Evolutionary conservation across 2,329 filamentous ascomycete species (phyloP), one percentile per base, ranked within the genome.

Genomic region (Lasiodiplodia sp.): DNA sequence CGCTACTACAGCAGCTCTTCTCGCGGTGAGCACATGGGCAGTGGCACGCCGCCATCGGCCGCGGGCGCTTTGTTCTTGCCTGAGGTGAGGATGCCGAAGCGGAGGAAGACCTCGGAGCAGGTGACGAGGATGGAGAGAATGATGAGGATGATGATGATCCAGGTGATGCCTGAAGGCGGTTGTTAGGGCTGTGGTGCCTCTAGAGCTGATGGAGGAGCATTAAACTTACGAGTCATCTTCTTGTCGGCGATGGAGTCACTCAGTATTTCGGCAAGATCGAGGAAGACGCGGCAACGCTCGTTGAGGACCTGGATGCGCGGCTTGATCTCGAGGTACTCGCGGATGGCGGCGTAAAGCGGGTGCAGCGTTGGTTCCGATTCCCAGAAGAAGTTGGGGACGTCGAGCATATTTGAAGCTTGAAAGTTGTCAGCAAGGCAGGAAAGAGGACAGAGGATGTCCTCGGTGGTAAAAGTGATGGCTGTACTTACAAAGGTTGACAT

Each of bases 341-440:
- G 92, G 63, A 98, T 93, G 69, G 94, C 96, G 69, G 89, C 90
- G 83, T 99, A 99, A 34, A 99, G 89, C 0, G 96, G 96, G 78
- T 97, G 93, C 0, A 99, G 86, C 0, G 93, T 97, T 21, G 96
- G 96, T 78, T 99, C 96, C 12, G 92, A 92, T 79, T 98, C 94
- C 96, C 96, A 99, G 86, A 98, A 97, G 86, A 97, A 97, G 78
- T 95, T 96, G 70, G 95, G 95, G 0, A 96, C 93, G 79, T 97
- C 94, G 69, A 97, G 91, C 78, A 97, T 95, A 77, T 98, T 98
- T 23, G 92, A 97, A 69, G 94, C 93, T 96, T 73, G n/a, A 7
- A 18, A 53, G 47, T 47, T 52, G 57, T 71, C 25, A 18, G 11
- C 14, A 14, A 21, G 12, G 5, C 12, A 40, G n/a, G 3, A 10